A percentile compares a stretch with the other conserved stretches of the same genome.
These are phyloP conservation scores for Myriosclerotinia curreyana DNA, from an alignment of 2,329 filamentous ascomycete genomes.

Conservation along the genomic window DNA sequence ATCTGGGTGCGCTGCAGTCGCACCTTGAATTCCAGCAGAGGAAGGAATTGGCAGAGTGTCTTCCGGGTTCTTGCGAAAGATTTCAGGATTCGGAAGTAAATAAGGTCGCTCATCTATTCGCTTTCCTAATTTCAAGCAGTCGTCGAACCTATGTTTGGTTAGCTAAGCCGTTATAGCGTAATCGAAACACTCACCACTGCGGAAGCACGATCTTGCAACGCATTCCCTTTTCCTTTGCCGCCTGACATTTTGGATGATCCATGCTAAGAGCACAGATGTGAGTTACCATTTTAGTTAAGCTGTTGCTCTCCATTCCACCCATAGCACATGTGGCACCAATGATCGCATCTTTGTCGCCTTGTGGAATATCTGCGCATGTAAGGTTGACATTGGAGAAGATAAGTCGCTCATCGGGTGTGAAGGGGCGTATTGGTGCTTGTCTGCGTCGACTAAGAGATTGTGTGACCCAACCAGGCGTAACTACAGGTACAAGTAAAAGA, in stretches of 20 bases:
- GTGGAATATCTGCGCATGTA: slow-evolving; percentile 78
- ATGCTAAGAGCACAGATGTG: slow-evolving; percentile 82
- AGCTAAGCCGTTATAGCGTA: slow-evolving; percentile 25
- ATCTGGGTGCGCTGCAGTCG: slow-evolving; percentile 53
- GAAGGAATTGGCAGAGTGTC: slow-evolving; percentile 55
- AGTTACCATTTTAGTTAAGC: slow-evolving; percentile 71
- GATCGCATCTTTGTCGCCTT: slow-evolving; percentile 87
- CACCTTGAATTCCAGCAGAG: slow-evolving; percentile 64
- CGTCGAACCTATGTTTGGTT: slow-evolving; percentile 73
- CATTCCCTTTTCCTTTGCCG: slow-evolving; percentile 61
- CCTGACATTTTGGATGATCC: slow-evolving; percentile 67
- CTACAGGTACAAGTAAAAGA: slow-evolving; percentile 76
- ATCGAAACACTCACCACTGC: slow-evolving; percentile 63
- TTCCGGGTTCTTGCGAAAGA: slow-evolving; percentile 60
- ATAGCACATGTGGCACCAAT: slow-evolving; percentile 84
- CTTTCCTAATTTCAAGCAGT: slow-evolving; percentile 89
- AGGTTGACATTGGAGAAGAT: slow-evolving; percentile 85
- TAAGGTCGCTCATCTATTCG: slow-evolving; percentile 89
- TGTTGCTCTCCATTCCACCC: slow-evolving; percentile 75
- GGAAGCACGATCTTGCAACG: slow-evolving; percentile 83
- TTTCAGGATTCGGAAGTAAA: slow-evolving; percentile 78
- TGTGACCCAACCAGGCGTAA: slow-evolving; percentile 78
- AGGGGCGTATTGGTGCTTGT: slow-evolving; percentile 74
- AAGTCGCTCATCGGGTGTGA: slow-evolving; percentile 84
- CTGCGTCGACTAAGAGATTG: slow-evolving; percentile 67